Percentiles rank a stretch among this genome's conserved stretches.
Evolutionary conservation across 2,329 filamentous ascomycete genomes (phyloP).

Genomic region (Botrytis porri): DNA sequence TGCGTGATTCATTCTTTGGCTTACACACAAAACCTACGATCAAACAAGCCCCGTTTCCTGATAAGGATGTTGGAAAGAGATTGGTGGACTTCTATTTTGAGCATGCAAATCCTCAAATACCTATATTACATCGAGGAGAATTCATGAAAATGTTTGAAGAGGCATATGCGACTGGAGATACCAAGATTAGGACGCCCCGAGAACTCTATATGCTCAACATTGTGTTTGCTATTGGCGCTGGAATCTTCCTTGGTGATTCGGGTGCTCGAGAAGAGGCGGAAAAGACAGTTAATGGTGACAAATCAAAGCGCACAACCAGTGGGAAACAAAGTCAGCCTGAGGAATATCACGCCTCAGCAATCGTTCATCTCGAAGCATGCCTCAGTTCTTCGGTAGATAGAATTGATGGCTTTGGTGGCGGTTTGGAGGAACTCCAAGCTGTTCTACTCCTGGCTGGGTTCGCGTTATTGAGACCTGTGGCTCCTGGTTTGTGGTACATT

Average conservation of each 20-base stretch:
- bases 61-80: slow-evolving; percentile 66
- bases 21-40: slow-evolving; percentile 87
- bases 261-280: slow-evolving; percentile 40
- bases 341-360: slow-evolving; percentile 93
- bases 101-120: slow-evolving; percentile 93
- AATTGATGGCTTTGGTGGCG: slow-evolving; percentile 70
- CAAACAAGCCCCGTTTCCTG: slow-evolving; percentile 79
- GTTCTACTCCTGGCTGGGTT: slow-evolving; percentile 88
- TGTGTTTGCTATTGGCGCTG: slow-evolving; percentile 92
- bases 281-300: slow-evolving; percentile 29
- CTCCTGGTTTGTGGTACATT: slow-evolving; percentile 95
- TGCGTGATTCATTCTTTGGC: slow-evolving; percentile 97
- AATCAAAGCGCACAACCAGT: slow-evolving; percentile 32
- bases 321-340: slow-evolving; percentile 71
- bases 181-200: slow-evolving; percentile 65
- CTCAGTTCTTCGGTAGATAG: slow-evolving; percentile 57
- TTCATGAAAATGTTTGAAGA: slow-evolving; percentile 86
- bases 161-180: slow-evolving; percentile 65
- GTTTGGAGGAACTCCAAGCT: slow-evolving; percentile 88
- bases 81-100: slow-evolving; percentile 88
- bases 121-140: slow-evolving; percentile 82
- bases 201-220: slow-evolving; percentile 96
- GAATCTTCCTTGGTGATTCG: slow-evolving; percentile 76
- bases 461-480: slow-evolving; percentile 84
- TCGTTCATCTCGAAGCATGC: slow-evolving; percentile 86